phyloP scores from a whole-genome alignment of 2,329 filamentous ascomycete genomes.

The Cladosporium colombiae region DNA sequence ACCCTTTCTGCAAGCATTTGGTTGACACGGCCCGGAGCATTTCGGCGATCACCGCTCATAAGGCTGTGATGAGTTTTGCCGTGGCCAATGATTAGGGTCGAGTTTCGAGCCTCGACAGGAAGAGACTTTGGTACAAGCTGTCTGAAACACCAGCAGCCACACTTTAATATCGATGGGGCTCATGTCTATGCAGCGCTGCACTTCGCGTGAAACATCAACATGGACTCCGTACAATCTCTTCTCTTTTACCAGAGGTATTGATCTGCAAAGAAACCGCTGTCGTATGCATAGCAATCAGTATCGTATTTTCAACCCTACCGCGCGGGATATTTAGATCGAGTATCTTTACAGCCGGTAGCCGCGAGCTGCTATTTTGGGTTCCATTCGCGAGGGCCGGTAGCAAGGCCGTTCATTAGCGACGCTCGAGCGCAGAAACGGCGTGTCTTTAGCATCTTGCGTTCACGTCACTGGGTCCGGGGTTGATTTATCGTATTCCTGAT shows the following conservation, averaged over 20 bases:
- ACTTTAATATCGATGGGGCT: conserved; percentile 7
- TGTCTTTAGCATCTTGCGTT: not conserved
- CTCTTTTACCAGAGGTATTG: not conserved
- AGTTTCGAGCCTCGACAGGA: not conserved
- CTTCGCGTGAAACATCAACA: not conserved
- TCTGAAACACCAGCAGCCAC: not conserved
- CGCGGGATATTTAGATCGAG: not conserved
- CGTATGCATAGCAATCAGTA: not conserved
- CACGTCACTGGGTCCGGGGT: not conserved
- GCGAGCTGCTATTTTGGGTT: not conserved
- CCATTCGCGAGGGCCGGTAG: not conserved
- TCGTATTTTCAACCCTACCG: not conserved
- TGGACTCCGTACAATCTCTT: not conserved
- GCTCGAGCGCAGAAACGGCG: not conserved
- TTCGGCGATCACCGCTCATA: conserved; percentile 9
- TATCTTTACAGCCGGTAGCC: not conserved
- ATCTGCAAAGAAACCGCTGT: not conserved
- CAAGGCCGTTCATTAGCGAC: not conserved
- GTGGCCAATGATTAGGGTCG: not conserved
- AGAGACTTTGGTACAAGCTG: conserved; percentile 3
- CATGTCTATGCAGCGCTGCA: not conserved
- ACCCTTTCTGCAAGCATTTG: conserved; percentile 1
- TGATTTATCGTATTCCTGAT: not conserved
- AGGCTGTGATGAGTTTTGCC: not conserved
- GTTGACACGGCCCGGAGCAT: not conserved